Evolutionary conservation across 345 rosid species (phyloP).

Genomic region (Brassica cretica): DNA sequence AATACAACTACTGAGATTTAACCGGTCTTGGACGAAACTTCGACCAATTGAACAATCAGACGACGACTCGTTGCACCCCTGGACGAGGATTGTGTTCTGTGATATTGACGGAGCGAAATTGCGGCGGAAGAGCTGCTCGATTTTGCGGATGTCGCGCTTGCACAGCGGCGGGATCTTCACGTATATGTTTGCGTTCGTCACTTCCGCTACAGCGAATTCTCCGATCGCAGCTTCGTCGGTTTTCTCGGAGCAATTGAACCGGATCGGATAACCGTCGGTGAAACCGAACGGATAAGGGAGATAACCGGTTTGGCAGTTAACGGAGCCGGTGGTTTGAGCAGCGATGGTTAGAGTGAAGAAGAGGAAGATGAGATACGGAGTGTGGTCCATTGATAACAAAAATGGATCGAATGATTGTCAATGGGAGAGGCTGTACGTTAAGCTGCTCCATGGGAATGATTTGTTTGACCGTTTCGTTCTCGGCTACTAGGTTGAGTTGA

Average conservation of each 20-base stretch:
- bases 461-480: constrained; percentile 1
- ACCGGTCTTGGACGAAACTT: background rate
- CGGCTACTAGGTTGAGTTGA: background rate
- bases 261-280: constrained; percentile 53
- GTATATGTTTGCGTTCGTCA: background rate
- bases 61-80: background rate
- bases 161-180: constrained; percentile 4
- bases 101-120: background rate
- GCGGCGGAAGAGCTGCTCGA: background rate
- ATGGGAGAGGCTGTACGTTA: background rate
- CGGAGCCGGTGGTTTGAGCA: constrained; percentile 1
- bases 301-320: constrained; percentile 36
- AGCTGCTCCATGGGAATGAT: background rate
- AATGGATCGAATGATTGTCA: background rate
- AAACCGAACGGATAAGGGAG: constrained; percentile 67
- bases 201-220: background rate
- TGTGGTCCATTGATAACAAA: background rate
- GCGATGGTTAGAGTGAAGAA: background rate
- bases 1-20: background rate
- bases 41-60: background rate
- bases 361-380: constrained; percentile 1
- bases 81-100: background rate
- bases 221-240: background rate
- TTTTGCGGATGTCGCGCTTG: constrained; percentile 12
- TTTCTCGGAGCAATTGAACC: background rate